Evolutionary conservation across 192 early-diverging fungal species (phyloP).

Genomic region (Backusella sp.): DNA sequence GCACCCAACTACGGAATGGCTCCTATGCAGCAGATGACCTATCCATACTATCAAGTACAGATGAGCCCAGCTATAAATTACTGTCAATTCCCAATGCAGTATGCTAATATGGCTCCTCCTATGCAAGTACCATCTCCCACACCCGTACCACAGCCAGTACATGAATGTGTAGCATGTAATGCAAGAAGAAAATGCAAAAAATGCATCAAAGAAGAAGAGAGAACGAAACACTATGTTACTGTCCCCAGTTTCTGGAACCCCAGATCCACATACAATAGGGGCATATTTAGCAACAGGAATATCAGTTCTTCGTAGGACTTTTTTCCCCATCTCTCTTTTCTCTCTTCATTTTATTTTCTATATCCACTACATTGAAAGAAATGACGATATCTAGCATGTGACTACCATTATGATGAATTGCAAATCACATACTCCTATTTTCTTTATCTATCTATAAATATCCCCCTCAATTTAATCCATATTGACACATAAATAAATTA

Average conservation of each 20-base stretch:
- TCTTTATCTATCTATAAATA: too few relatives aligned
- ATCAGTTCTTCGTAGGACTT: background rate
- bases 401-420: too few relatives aligned
- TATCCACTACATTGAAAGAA: too few relatives aligned
- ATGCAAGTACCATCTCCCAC: background rate
- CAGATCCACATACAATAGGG: background rate
- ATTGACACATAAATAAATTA: too few relatives aligned
- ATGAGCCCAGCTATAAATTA: background rate
- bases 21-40: background rate
- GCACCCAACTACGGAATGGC: background rate
- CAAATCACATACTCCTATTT: too few relatives aligned
- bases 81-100: background rate
- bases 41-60: background rate
- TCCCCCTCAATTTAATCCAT: too few relatives aligned
- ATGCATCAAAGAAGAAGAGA: constrained; percentile 4
- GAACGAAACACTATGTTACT: background rate
- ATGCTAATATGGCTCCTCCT: background rate
- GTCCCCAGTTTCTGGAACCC: background rate
- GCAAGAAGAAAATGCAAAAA: background rate
- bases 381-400: too few relatives aligned
- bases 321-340: background rate
- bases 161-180: background rate
- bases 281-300: background rate
- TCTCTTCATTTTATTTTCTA: too few relatives aligned
- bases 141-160: background rate